Conservation (phyloP, 257 asterid genomes). For the Hygrophila difformis region DNA sequence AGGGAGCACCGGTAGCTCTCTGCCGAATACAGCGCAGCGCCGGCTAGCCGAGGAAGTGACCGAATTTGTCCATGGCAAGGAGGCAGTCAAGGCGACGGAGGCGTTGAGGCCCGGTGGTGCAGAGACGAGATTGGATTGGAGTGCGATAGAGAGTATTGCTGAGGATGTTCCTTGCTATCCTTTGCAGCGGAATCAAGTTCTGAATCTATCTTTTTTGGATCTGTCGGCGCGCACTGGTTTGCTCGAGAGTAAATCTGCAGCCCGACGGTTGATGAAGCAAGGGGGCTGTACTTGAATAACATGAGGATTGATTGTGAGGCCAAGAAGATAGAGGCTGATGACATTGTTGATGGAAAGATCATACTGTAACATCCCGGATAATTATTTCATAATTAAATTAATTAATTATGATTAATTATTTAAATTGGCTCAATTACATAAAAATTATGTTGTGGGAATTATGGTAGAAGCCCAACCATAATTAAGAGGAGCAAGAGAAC, state of each 20-base stretch:
- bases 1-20: no score
- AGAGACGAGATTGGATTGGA: conserved; percentile 52
- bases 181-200: conserved; percentile 39
- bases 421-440: no score
- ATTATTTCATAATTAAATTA: no score
- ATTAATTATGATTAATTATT: no score
- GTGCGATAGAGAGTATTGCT: conserved; percentile 62
- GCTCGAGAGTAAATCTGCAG: no score
- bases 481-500: no score
- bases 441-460: no score
- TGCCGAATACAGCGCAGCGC: no score
- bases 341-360: no score
- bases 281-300: conserved; percentile 97
- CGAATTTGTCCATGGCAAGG: conserved; percentile 84
- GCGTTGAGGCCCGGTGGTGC: conserved; percentile 92
- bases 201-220: conserved; percentile 45
- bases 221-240: no score
- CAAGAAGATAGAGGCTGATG: conserved; percentile 64
- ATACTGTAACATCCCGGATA: no score
- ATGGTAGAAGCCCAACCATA: no score
- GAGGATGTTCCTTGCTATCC: conserved; percentile 71
- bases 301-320: conserved; percentile 78
- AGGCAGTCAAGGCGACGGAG: conserved; percentile 76
- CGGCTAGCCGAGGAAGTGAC: conserved; percentile 92
- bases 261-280: conserved; percentile 74